Percentiles rank a stretch among this genome's conserved stretches.
These are phyloP conservation scores for Leccinum aurantiacum DNA, from an alignment of 768 basidiomycete genomes.

Conservation along the genomic window DNA sequence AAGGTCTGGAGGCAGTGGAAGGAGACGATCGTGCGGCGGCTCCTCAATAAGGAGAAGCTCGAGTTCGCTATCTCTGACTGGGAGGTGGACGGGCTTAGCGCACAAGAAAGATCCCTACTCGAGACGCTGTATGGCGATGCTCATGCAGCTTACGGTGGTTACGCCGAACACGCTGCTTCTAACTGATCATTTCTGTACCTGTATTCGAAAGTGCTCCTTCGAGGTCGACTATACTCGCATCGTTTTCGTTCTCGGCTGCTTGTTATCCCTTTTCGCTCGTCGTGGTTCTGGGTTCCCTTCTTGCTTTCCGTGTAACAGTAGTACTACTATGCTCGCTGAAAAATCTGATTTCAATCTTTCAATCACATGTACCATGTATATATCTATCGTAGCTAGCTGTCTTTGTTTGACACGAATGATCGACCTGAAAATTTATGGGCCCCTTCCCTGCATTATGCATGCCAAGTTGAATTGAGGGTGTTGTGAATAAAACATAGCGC, in stretches of 20 bases:
- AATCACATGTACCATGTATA: background rate
- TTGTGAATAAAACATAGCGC: background rate
- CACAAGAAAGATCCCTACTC: slow-evolving; percentile 21
- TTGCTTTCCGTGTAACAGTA: background rate
- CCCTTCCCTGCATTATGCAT: background rate
- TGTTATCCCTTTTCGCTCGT: background rate
- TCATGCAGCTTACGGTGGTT: slow-evolving; percentile 29
- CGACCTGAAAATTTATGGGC: background rate
- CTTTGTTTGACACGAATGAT: background rate
- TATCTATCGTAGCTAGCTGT: background rate
- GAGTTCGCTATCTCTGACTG: slow-evolving; percentile 23
- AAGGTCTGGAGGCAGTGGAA: slow-evolving; percentile 23
- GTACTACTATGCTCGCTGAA: background rate
- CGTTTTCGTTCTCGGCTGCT: background rate
- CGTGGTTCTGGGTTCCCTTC: background rate
- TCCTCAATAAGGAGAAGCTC: slow-evolving; percentile 19
- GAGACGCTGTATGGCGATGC: slow-evolving; percentile 26
- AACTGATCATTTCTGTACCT: slow-evolving; percentile 3
- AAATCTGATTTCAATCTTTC: background rate
- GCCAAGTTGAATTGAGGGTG: background rate
- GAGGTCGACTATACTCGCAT: background rate
- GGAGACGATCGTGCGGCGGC: slow-evolving; percentile 3
- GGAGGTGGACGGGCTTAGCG: slow-evolving; percentile 19
- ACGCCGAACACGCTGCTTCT: slow-evolving; percentile 5
- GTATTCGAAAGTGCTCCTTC: background rate